Evolutionary conservation across 306 rosid genomes (phyloP).

Genomic region (Lathyrus oleraceus): DNA sequence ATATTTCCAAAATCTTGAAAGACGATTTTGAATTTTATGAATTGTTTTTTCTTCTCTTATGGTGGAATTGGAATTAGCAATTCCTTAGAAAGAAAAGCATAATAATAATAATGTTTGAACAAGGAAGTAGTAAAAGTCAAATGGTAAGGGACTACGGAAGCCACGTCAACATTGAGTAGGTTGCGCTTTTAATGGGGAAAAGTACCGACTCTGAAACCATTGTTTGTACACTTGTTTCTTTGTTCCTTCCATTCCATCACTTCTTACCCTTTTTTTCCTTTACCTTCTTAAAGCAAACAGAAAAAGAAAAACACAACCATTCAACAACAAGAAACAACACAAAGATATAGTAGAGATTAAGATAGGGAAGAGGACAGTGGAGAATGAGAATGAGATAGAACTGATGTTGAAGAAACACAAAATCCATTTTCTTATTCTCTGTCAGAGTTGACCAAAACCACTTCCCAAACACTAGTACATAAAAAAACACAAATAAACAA

Average conservation of each 20-base stretch:
- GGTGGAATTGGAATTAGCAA: too few species aligned
- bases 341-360: neutral
- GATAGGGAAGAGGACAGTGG: neutral
- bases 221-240: neutral
- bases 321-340: neutral
- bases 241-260: neutral
- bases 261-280: slow-evolving; percentile 2
- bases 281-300: neutral
- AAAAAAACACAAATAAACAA: neutral
- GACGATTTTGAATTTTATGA: too few species aligned
- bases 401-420: neutral
- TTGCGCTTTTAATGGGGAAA: slow-evolving; percentile 33
- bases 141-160: neutral
- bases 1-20: too few species aligned
- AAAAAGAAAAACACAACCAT: neutral
- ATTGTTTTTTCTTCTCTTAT: too few species aligned
- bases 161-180: slow-evolving; percentile 21
- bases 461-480: neutral
- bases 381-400: neutral
- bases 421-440: slow-evolving; percentile 10
- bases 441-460: slow-evolving; percentile 31
- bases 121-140: slow-evolving; percentile 16
- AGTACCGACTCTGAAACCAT: slow-evolving; percentile 29
- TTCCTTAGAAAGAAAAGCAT: too few species aligned
- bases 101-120: too few species aligned